Evolutionary conservation across 805 yeast species (phyloP).

Genomic region (Spathaspora hagerdaliae): DNA sequence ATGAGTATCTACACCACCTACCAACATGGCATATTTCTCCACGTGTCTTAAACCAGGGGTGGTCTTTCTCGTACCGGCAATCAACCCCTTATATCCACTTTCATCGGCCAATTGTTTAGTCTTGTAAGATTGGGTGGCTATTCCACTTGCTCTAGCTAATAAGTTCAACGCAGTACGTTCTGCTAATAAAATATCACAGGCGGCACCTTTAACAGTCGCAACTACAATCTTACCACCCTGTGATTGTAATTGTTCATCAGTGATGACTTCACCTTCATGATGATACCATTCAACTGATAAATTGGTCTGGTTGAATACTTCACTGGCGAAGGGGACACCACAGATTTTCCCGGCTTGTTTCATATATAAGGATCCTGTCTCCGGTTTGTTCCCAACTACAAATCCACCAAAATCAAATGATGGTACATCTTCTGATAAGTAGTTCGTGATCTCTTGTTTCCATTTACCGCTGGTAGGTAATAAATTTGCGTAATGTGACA

Average conservation of each 20-base stretch:
- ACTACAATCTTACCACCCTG: constrained; percentile 56
- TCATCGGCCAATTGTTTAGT: constrained; percentile 60
- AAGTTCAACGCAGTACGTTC: constrained; percentile 85
- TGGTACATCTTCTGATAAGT: constrained; percentile 87
- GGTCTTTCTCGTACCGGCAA: constrained; percentile 97
- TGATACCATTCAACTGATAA: constrained; percentile 68
- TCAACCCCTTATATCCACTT: constrained; percentile 71
- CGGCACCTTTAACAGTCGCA: constrained; percentile 78
- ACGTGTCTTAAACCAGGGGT: constrained; percentile 89
- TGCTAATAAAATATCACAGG: constrained; percentile 70
- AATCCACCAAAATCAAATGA: constrained; percentile 92
- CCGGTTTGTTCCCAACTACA: constrained; percentile 78
- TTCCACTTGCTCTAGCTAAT: constrained; percentile 79
- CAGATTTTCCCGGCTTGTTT: constrained; percentile 76
- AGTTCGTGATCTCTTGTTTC: constrained; percentile 72
- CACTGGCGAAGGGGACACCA: constrained; percentile 87
- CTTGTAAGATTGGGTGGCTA: constrained; percentile 69
- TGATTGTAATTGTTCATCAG: constrained; percentile 42
- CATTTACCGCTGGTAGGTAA: constrained; percentile 77
- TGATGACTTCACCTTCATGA: constrained; percentile 58
- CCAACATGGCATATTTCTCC: constrained; percentile 92
- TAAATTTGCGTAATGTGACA: constrained; percentile 41
- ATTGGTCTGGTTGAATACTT: constrained; percentile 75
- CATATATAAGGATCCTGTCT: constrained; percentile 75
- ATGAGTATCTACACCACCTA: constrained; percentile 93